Conservation (phyloP, 352 stramenopile genomes). For the Pseudoperonospora humuli region DNA sequence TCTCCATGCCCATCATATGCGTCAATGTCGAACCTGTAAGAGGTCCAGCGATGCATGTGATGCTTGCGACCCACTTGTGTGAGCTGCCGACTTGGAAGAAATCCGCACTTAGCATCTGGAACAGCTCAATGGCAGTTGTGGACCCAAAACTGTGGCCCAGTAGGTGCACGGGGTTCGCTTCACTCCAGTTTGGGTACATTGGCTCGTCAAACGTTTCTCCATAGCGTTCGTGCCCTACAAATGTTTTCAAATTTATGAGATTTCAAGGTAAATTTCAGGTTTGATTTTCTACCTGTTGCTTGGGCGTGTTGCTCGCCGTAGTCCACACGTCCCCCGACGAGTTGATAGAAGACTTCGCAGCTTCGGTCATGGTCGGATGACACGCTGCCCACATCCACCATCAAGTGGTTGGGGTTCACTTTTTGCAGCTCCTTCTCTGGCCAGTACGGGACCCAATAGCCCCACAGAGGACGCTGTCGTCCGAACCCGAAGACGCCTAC, state of each 20-base stretch:
- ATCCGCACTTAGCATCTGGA: conserved; percentile 52
- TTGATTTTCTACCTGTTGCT: conserved; percentile 8
- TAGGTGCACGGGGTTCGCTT: conserved; percentile 45
- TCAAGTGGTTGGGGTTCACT: conserved; percentile 46
- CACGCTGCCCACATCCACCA: conserved; percentile 49
- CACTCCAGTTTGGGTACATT: conserved; percentile 36
- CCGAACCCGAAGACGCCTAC: conserved; percentile 56
- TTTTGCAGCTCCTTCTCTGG: conserved; percentile 35
- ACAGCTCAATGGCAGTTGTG: conserved; percentile 60
- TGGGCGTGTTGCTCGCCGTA: conserved; percentile 44
- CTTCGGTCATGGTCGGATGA: conserved; percentile 67
- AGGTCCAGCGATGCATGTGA: conserved; percentile 49
- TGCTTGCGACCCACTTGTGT: conserved; percentile 48
- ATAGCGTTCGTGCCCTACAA: conserved; percentile 36
- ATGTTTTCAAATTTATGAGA: too few relatives aligned
- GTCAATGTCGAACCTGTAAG: conserved; percentile 47
- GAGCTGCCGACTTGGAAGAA: conserved; percentile 45
- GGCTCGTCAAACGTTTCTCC: conserved; percentile 28
- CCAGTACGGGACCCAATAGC: conserved; percentile 44
- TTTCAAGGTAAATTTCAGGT: neutral
- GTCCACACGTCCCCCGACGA: conserved; percentile 48
- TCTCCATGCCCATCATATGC: conserved; percentile 42
- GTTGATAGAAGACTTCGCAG: conserved; percentile 60
- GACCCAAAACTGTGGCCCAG: conserved; percentile 56
- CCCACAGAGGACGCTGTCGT: conserved; percentile 35